Evolutionary conservation across 371 early-diverging fungal genomes (phyloP).

Genomic region (Capillidium heterosporum): DNA sequence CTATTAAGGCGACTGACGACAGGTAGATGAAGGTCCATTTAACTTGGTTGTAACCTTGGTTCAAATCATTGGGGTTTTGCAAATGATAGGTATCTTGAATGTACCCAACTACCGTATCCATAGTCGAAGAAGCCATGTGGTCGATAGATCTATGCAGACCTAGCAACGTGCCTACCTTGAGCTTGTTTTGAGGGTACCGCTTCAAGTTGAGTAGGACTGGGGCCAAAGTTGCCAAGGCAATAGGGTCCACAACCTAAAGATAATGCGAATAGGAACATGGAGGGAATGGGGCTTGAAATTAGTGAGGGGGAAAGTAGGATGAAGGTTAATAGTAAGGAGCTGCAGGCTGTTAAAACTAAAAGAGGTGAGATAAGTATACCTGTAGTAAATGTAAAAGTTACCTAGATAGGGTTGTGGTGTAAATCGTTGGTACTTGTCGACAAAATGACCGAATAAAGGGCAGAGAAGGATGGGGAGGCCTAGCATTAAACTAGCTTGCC

Average conservation of each 20-base stretch:
- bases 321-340: not conserved
- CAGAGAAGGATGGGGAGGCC: not conserved
- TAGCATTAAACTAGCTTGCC: conserved; percentile 1
- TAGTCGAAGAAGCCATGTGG: not conserved
- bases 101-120: conserved; percentile 1
- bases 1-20: too few relatives aligned
- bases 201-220: not conserved
- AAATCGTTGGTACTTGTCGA: not conserved
- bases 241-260: conserved; percentile 4
- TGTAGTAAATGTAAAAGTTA: not conserved
- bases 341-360: not conserved
- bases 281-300: not conserved
- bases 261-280: conserved; percentile 1
- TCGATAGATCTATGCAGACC: conserved; percentile 1
- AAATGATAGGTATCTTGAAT: not conserved
- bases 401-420: not conserved
- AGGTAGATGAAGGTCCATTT: too few relatives aligned
- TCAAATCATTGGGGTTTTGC: too few relatives aligned
- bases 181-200: not conserved
- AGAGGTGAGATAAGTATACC: not conserved
- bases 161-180: not conserved
- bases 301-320: not conserved
- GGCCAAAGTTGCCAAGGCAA: conserved; percentile 1
- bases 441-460: not conserved
- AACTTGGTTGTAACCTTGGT: too few relatives aligned